Conservation (phyloP, 2,329 filamentous ascomycete genomes). For the Clarireedia homoeocarpa region DNA sequence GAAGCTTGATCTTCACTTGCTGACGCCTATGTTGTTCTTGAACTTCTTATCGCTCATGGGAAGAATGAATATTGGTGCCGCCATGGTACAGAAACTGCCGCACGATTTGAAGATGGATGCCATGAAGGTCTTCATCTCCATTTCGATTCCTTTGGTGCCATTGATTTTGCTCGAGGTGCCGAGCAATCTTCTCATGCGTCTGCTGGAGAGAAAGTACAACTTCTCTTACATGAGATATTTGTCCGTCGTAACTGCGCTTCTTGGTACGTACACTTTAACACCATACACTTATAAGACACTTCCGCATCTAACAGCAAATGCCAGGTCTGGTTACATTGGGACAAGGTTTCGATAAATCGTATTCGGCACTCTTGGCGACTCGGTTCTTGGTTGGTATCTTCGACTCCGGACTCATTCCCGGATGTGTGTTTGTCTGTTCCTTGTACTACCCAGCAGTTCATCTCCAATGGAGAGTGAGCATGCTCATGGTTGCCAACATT, state of each 20-base stretch:
- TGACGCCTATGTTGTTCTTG: constrained; percentile 25
- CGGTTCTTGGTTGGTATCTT: constrained; percentile 39
- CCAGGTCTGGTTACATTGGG: constrained; percentile 22
- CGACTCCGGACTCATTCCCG: constrained; percentile 40
- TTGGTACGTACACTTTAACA: background rate
- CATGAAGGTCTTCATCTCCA: constrained; percentile 22
- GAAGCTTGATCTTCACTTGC: constrained; percentile 14
- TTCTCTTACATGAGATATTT: constrained; percentile 21
- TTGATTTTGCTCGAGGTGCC: constrained; percentile 30
- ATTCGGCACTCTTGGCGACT: constrained; percentile 64
- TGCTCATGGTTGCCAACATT: constrained; percentile 38
- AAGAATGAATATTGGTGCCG: constrained; percentile 10
- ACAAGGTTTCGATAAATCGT: constrained; percentile 42
- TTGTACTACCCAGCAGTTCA: constrained; percentile 42
- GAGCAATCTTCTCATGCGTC: constrained; percentile 29
- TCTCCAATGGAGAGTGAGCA: constrained; percentile 39
- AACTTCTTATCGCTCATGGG: constrained; percentile 21
- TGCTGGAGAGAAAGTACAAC: constrained; percentile 17
- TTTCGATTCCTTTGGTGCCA: constrained; percentile 36
- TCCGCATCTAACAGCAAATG: background rate
- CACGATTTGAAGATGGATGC: constrained; percentile 20
- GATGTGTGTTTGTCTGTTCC: constrained; percentile 39
- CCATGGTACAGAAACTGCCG: constrained; percentile 18
- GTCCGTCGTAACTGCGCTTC: constrained; percentile 9
- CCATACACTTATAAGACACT: background rate